A percentile compares a stretch with the other conserved stretches of the same genome.
Conservation (phyloP, 441 rosid genomes). For the Erodium texanum region DNA sequence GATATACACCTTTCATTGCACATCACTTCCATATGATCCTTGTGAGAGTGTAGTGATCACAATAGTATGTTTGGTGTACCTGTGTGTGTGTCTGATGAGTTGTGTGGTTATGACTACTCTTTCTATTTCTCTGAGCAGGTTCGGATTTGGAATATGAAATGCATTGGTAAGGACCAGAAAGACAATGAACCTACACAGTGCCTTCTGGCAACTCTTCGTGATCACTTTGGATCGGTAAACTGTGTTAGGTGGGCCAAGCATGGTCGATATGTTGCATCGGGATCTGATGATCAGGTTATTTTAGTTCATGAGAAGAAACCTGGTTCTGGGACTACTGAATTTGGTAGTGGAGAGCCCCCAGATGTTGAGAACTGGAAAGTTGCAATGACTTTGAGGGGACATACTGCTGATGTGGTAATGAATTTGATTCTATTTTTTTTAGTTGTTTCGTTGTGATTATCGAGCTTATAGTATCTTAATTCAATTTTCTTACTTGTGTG, state of each 20-base stretch:
- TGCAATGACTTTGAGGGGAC: constrained; percentile 89
- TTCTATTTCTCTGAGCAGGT: constrained; percentile 41
- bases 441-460: neutral
- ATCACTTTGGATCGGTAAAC: constrained; percentile 96
- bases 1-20: too few relatives aligned
- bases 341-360: constrained; percentile 96
- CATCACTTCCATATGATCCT: too few relatives aligned
- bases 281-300: constrained; percentile 94
- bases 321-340: constrained; percentile 93
- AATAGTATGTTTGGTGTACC: neutral
- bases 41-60: neutral
- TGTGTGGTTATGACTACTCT: neutral
- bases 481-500: neutral
- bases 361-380: constrained; percentile 99
- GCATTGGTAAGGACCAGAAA: constrained; percentile 54
- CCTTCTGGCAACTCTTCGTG: constrained; percentile 93
- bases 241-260: constrained; percentile 99
- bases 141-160: constrained; percentile 86
- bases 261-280: constrained; percentile 83
- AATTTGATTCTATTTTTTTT: neutral
- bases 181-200: constrained; percentile 51
- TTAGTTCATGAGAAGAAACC: constrained; percentile 89
- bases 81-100: too few relatives aligned
- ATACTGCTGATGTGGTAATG: constrained; percentile 98
- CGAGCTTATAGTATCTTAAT: neutral